phyloP scores from a whole-genome alignment of 2,329 filamentous ascomycete species.

The Colletotrichum lini region DNA sequence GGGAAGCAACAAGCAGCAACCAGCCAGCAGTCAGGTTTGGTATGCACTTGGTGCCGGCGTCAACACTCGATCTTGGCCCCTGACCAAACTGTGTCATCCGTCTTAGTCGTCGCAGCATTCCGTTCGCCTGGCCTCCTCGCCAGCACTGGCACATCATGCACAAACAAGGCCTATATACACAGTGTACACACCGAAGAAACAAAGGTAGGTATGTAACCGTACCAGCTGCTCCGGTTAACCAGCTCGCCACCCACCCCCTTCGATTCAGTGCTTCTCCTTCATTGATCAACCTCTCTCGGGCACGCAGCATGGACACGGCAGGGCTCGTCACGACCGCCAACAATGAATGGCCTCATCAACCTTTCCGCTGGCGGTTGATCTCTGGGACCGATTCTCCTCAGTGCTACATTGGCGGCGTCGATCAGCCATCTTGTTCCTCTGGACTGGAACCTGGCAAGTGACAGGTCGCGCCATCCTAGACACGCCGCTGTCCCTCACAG shows the following conservation, averaged over 20 bases:
- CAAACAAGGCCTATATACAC: no score
- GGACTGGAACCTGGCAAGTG: constrained; percentile 38
- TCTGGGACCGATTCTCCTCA: background rate
- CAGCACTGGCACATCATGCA: no score
- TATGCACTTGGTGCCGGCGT: background rate
- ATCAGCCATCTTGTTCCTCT: constrained; percentile 9
- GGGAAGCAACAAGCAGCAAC: constrained; percentile 9
- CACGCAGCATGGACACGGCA: background rate
- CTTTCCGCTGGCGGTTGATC: constrained; percentile 12
- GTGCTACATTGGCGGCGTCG: background rate
- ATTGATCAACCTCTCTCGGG: background rate
- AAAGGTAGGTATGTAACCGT: background rate
- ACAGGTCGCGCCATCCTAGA: constrained; percentile 36
- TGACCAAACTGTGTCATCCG: constrained; percentile 22
- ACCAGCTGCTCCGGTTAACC: background rate
- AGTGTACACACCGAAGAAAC: no score
- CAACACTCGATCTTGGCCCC: background rate
- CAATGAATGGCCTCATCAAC: background rate
- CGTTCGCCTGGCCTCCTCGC: background rate
- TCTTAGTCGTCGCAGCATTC: constrained; percentile 19
- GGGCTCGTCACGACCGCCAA: background rate
- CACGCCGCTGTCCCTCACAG: constrained; percentile 19
- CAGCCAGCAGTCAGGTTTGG: background rate
- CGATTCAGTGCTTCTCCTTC: constrained; percentile 15
- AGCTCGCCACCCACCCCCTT: constrained; percentile 39